Base-by-base conservation (phyloP, 2,329 filamentous ascomycete genomes). In the Fusarium siculi region DNA sequence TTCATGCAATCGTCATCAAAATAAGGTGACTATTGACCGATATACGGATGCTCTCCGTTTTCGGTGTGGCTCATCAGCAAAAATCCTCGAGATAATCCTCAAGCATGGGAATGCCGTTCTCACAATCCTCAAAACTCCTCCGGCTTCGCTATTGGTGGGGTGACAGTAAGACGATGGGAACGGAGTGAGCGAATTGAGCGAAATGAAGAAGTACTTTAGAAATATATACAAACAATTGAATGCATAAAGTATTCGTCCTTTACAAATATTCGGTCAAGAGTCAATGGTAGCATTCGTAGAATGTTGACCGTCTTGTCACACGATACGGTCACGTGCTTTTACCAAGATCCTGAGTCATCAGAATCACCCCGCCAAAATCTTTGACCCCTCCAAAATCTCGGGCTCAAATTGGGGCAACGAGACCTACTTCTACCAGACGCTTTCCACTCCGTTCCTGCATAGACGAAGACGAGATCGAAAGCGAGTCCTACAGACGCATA, bases 311-410 rank as follows among this genome's bases (percentile, higher is more conserved):
- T 68, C 43, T 40, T 43, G 46, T 59, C 66, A 49, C 43, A n/a
- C 47, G 42, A 46, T 21, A 25, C 9, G 16, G 57, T 75, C 74
- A 75, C 74, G 74, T 75, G 74, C 30, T 34, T 30, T 16, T 40
- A 42, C 10, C 2, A 63, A 60, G 32, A 61, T 40, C 64, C 73
- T 75, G 74, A 76, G 72, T 76, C 74, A 76, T 77, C 56, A 70
- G n/a, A 46, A 57, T 53, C 55, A 75, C 73, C 75, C 75, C 75
- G 70, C 74, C 75, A 76, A 77, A 77, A 63, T 61, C 64, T 73
- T 75, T 62, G 63, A 77, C 75, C 75, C 75, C 75, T 77, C 75
- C 75, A 74, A 72, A 71, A 37, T 47, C 68, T 64, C 54, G 64
- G 60, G 23, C 60, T 66, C 57, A 69, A 56, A 58, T 73, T 72